phyloP scores from a whole-genome alignment of 805 yeast genomes.

The Saccharomyces paradoxus region DNA sequence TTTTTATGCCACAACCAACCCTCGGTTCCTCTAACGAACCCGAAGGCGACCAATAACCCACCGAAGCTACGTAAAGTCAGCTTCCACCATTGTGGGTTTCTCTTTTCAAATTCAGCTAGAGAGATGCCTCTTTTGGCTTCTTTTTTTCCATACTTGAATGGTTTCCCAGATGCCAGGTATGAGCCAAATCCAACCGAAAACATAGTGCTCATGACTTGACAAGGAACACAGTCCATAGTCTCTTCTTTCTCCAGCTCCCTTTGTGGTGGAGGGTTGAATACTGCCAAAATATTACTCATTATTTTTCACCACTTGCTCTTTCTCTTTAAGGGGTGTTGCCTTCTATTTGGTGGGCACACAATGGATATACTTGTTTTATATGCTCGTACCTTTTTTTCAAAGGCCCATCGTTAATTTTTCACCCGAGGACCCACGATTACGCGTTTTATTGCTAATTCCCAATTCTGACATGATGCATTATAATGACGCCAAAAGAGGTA shows the following conservation, averaged over 20 bases:
- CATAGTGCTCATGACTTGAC: constrained; percentile 57
- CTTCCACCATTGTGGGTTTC: constrained; percentile 58
- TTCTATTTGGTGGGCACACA: background rate
- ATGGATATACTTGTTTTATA: background rate
- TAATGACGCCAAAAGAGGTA: background rate
- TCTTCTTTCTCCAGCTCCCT: constrained; percentile 38
- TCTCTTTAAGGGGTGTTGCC: background rate
- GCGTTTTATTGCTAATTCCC: background rate
- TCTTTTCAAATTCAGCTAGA: constrained; percentile 27
- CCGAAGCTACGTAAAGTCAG: constrained; percentile 46
- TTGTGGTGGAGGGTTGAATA: constrained; percentile 44
- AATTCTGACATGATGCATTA: background rate
- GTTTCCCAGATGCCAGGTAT: constrained; percentile 50
- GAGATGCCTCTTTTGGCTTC: constrained; percentile 29
- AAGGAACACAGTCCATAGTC: constrained; percentile 51
- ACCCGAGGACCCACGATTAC: background rate
- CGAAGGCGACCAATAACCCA: constrained; percentile 44
- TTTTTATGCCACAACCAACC: constrained; percentile 46
- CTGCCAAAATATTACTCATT: constrained; percentile 39
- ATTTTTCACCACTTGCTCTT: background rate
- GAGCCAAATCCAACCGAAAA: constrained; percentile 54
- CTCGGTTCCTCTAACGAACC: constrained; percentile 56
- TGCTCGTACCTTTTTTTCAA: background rate
- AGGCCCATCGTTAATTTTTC: background rate
- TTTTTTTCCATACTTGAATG: constrained; percentile 42